Base-by-base conservation (phyloP, 2,329 filamentous ascomycete species). In the Plenodomus tracheiphilus region DNA sequence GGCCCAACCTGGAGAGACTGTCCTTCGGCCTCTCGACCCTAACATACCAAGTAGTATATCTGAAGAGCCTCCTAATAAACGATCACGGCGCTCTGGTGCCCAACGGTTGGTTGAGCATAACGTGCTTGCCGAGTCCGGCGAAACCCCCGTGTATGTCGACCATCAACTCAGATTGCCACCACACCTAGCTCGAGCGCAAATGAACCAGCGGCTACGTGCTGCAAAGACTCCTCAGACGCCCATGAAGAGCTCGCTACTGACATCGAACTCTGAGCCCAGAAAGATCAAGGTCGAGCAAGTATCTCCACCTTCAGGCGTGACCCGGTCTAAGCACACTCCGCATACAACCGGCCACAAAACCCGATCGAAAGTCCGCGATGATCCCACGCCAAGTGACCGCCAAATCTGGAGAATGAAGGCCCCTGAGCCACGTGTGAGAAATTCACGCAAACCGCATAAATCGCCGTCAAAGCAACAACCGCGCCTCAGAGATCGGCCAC, bases 401-500 rank as follows among this genome's bases (percentile, higher is more conserved):
- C 28, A 32, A 15, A 39, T 62, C 25, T 66, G 64, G 64, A 56
- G 39, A 1, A 55, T 66, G 61, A 51, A 52, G 13, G 44, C 56
- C 21, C 35, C 51, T 6, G 52, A 53, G 8, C 43, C 54, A 20
- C 56, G 56, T 8, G 42, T 46, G 4, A 49, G 43, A 20, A n/a
- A n/a, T n/a, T 17, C 50, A 9, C 56, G 46, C 10, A 63, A 41
- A 43, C 25, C 21, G 7, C 46, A 43, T 3, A 15, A 21, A 9
- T 39, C 50, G 1, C 44, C 52, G 15, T 25, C 46, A 19, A 56
- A 52, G 19, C 38, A 50, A 3, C 44, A 53, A 17, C 38, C 22
- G 7, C 58, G 49, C 18, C 61, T 70, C n/a, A 83, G 90, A 41
- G 69, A 77, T 9, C 83, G 80, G 42, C 81, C 85, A 0, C 55